Percentiles rank a stretch among this genome's conserved stretches.
Evolutionary conservation across 139 green algal species (phyloP).

Genomic region (Coccomyxa sp.): DNA sequence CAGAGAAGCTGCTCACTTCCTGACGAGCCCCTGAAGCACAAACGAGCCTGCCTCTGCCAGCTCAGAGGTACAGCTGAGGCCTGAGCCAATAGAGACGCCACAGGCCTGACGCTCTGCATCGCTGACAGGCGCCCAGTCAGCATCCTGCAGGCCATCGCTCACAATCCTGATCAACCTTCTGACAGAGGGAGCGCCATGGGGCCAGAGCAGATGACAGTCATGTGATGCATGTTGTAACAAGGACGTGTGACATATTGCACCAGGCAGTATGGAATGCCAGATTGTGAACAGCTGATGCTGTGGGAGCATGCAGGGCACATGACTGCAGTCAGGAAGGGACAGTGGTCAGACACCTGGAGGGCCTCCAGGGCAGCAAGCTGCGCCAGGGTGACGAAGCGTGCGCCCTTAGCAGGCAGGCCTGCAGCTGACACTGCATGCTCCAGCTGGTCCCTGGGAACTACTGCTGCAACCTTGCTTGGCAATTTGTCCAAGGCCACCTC

Average conservation of each 20-base stretch:
- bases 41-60: constrained; percentile 64
- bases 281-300: neutral
- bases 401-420: constrained; percentile 16
- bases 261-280: neutral
- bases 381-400: constrained; percentile 53
- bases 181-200: neutral
- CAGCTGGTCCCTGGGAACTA: constrained; percentile 44
- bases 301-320: neutral
- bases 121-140: constrained; percentile 35
- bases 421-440: neutral
- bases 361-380: constrained; percentile 33
- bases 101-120: constrained; percentile 30
- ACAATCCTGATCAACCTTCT: neutral
- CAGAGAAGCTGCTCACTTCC: constrained; percentile 7
- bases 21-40: constrained; percentile 42
- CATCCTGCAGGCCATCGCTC: constrained; percentile 48
- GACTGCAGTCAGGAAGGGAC: neutral
- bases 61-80: constrained; percentile 83
- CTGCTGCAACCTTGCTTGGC: constrained; percentile 57
- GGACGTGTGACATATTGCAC: neutral
- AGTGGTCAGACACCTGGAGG: neutral
- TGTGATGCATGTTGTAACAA: neutral
- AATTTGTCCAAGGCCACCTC: constrained; percentile 30
- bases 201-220: neutral
- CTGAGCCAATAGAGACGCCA: constrained; percentile 82